Evolutionary conservation across 73 alveolate species (phyloP).

Genomic region (Paramecium tetraurelia): DNA sequence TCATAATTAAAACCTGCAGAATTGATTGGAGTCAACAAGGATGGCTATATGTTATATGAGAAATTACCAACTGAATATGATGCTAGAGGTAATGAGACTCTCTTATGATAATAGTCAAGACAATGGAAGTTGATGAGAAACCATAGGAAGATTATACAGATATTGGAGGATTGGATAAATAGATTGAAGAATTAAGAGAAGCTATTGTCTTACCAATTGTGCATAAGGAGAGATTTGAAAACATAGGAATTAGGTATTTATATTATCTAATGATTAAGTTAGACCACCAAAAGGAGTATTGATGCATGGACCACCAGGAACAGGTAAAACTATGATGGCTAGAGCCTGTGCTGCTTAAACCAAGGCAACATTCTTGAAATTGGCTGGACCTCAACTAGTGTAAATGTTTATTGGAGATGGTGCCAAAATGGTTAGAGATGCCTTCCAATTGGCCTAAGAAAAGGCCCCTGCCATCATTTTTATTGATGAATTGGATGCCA

Average conservation of each 20-base stretch:
- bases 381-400: conserved; percentile 99
- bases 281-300: conserved; percentile 99
- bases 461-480: conserved; percentile 97
- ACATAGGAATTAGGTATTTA: conserved; percentile 89
- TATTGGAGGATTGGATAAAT: conserved; percentile 99
- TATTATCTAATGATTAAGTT: not conserved
- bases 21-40: conserved; percentile 99
- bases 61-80: conserved; percentile 89
- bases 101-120: conserved; percentile 15
- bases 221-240: conserved; percentile 98
- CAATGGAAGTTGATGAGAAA: conserved; percentile 97
- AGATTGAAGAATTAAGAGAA: conserved; percentile 98
- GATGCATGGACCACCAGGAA: conserved; percentile 99
- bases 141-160: conserved; percentile 99
- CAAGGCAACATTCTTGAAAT: conserved; percentile 97
- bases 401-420: conserved; percentile 99
- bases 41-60: conserved; percentile 96
- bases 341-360: conserved; percentile 99
- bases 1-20: conserved; percentile 98
- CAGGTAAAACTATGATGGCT: conserved; percentile 99
- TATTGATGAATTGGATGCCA: conserved; percentile 99
- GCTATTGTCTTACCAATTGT: conserved; percentile 99
- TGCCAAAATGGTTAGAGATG: conserved; percentile 99
- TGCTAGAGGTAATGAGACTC: conserved; percentile 49
- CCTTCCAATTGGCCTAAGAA: conserved; percentile 98